Conservation (phyloP, 2,329 filamentous ascomycete species). For the Fusarium sp. region DNA sequence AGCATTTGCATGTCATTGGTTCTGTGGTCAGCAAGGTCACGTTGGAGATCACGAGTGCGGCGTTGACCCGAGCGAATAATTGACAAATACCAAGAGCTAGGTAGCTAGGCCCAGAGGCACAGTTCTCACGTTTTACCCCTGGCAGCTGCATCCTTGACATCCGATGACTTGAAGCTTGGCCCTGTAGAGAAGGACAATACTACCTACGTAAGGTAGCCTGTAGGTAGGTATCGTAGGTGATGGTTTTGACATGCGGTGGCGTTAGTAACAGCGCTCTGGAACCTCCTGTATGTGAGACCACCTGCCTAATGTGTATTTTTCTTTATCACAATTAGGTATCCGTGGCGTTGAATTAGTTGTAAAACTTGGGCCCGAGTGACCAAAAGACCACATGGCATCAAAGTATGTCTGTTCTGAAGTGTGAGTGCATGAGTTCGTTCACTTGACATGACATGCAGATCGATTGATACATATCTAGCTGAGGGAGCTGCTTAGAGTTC, state of each 20-base stretch:
- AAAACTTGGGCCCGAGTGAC: not conserved
- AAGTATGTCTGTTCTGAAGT: not conserved
- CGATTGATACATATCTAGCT: not conserved
- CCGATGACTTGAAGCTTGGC: not conserved
- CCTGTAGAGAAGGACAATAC: not conserved
- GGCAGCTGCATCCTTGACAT: conserved; percentile 6
- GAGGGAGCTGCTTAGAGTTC: not conserved
- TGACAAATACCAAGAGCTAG: not conserved
- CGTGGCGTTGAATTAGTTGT: not conserved
- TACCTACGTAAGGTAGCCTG: not conserved
- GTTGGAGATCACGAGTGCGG: not conserved
- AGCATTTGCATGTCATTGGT: not conserved
- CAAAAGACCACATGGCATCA: not conserved
- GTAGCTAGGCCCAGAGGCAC: not conserved
- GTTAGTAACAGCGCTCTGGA: conserved; percentile 5
- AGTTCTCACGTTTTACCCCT: conserved; percentile 13
- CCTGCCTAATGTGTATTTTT: conserved; percentile 20
- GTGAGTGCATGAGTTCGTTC: not conserved
- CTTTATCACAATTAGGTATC: not conserved
- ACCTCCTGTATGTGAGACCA: conserved; percentile 4
- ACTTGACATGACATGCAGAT: not conserved
- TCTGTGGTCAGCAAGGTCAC: not conserved
- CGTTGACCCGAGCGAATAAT: conserved; percentile 8
- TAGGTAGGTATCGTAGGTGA: not conserved
- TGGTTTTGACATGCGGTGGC: conserved; percentile 10